Conservation (phyloP, 805 yeast species). For the Wickerhamiella lipophila region DNA sequence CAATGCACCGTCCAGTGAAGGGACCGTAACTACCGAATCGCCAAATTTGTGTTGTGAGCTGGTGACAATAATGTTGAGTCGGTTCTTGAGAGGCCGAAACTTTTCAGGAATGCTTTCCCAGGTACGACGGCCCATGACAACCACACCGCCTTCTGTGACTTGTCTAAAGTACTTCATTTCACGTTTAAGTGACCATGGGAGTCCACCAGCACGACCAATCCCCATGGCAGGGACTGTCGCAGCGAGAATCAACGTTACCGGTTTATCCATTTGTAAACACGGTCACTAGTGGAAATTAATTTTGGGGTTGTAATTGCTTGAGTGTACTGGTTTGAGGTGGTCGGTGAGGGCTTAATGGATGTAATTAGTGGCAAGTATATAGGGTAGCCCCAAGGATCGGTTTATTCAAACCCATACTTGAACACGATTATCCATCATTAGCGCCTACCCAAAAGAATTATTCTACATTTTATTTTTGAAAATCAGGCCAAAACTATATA, state of each 20-base stretch:
- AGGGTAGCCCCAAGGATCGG: too few relatives aligned
- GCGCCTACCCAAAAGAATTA: too few relatives aligned
- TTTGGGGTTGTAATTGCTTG: too few relatives aligned
- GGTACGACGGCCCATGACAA: constrained; percentile 90
- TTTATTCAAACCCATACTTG: too few relatives aligned
- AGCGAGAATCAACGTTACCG: constrained; percentile 63
- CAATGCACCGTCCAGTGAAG: constrained; percentile 37
- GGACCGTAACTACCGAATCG: constrained; percentile 28
- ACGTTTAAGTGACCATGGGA: constrained; percentile 78
- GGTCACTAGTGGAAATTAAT: background rate
- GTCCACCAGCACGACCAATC: constrained; percentile 64
- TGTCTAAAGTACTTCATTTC: constrained; percentile 79
- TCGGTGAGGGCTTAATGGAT: too few relatives aligned
- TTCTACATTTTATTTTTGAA: too few relatives aligned
- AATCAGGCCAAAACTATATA: constrained; percentile 39
- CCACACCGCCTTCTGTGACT: constrained; percentile 47
- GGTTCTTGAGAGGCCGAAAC: constrained; percentile 68
- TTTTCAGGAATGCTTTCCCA: constrained; percentile 86
- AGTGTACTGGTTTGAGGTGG: too few relatives aligned
- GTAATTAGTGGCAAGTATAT: too few relatives aligned
- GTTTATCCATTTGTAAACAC: constrained; percentile 8
- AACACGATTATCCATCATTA: too few relatives aligned
- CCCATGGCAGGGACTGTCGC: constrained; percentile 70
- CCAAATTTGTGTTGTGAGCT: constrained; percentile 27
- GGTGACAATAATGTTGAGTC: constrained; percentile 68